Conservation (phyloP, 2,329 filamentous ascomycete genomes). For the Diaporthe amygdali region DNA sequence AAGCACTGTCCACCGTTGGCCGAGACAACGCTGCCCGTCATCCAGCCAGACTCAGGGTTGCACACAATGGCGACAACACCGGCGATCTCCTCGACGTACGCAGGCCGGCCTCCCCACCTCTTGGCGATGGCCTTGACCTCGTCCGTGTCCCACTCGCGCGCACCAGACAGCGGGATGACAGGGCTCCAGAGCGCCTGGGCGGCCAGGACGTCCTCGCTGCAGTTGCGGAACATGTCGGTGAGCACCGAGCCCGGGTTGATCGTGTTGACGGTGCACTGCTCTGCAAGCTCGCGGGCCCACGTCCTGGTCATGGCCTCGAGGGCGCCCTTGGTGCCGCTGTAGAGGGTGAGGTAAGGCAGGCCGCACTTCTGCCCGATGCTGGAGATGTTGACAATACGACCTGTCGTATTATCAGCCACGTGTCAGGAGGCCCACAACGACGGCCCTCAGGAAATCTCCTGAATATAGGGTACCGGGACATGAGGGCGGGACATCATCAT, state of each 20-base stretch:
- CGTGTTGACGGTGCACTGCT: constrained; percentile 62
- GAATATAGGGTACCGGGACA: not conserved
- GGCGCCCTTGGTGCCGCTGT: constrained; percentile 67
- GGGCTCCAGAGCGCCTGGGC: constrained; percentile 42
- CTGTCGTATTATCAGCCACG: constrained; percentile 6
- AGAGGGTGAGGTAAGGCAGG: constrained; percentile 59
- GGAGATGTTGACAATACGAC: constrained; percentile 62
- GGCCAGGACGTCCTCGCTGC: constrained; percentile 56
- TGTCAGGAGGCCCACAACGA: constrained; percentile 3
- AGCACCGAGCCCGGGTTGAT: constrained; percentile 64
- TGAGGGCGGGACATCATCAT: not conserved
- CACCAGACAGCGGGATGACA: constrained; percentile 53
- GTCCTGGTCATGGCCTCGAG: constrained; percentile 67
- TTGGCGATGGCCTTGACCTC: constrained; percentile 47
- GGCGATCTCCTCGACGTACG: constrained; percentile 54
- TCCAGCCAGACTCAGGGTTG: constrained; percentile 29
- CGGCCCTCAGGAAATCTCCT: not conserved
- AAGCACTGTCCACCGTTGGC: constrained; percentile 28
- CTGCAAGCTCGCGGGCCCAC: constrained; percentile 64
- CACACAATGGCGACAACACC: constrained; percentile 29
- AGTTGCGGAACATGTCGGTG: constrained; percentile 51
- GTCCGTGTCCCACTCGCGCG: constrained; percentile 35
- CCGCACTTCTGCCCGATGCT: constrained; percentile 59
- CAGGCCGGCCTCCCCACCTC: constrained; percentile 55
- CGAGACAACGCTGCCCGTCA: constrained; percentile 30